These are phyloP conservation scores for Cladosporium sp. DNA, from an alignment of 2,329 filamentous ascomycete species.

Conservation along the genomic window DNA sequence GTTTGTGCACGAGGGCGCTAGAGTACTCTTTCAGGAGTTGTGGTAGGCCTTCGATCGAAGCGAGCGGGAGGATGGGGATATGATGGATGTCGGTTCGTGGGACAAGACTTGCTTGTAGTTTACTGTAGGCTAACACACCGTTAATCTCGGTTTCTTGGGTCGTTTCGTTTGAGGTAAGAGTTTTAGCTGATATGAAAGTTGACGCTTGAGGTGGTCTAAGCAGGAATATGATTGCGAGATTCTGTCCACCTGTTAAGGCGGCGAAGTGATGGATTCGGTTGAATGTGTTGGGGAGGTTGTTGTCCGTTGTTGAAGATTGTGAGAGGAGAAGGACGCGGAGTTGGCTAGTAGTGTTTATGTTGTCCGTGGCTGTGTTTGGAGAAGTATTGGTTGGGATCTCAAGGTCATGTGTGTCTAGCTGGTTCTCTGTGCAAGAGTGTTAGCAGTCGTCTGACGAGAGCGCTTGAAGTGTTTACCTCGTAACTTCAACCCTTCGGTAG, in stretches of 20 bases:
- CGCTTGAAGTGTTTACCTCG: slow-evolving; percentile 17
- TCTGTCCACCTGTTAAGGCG: slow-evolving; percentile 24
- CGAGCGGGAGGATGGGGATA: slow-evolving; percentile 26
- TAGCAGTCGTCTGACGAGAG: too few species aligned
- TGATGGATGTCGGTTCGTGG: slow-evolving; percentile 17
- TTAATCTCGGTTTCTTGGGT: background rate
- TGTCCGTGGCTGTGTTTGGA: slow-evolving; percentile 12
- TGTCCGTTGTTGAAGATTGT: slow-evolving; percentile 18
- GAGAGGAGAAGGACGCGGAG: slow-evolving; percentile 32
- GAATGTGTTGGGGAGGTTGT: slow-evolving; percentile 21
- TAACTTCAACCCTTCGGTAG: slow-evolving; percentile 21
- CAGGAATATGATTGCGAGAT: slow-evolving; percentile 30
- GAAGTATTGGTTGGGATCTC: slow-evolving; percentile 22
- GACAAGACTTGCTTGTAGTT: slow-evolving; percentile 25
- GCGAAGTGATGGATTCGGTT: slow-evolving; percentile 30
- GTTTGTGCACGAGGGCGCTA: slow-evolving; percentile 7
- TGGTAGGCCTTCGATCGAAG: slow-evolving; percentile 19
- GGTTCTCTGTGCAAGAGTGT: slow-evolving; percentile 23
- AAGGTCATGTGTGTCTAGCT: slow-evolving; percentile 35
- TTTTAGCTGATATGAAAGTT: slow-evolving; percentile 17
- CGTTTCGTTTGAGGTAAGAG: slow-evolving; percentile 1
- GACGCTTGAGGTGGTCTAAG: slow-evolving; percentile 19
- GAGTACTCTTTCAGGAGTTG: slow-evolving; percentile 16
- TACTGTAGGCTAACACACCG: slow-evolving; percentile 23
- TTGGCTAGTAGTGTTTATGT: slow-evolving; percentile 10